These are phyloP conservation scores for Penicillium manginii DNA, from an alignment of 495 filamentous ascomycete species.

Conservation along the genomic window DNA sequence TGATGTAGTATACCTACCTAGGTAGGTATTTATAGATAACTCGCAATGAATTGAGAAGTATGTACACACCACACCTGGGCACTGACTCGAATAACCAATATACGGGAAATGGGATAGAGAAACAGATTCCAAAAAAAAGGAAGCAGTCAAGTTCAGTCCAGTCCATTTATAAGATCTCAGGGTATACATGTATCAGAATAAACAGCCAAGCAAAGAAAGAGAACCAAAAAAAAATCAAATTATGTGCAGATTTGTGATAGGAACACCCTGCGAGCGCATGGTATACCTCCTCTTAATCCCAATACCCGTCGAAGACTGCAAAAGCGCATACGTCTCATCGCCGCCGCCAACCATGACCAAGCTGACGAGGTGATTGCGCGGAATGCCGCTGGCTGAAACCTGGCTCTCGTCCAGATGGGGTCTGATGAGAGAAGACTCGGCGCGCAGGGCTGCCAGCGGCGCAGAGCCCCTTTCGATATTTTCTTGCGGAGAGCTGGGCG, in stretches of 20 bases:
- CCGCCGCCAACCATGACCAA: constrained; percentile 88
- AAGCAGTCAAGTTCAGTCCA: too few species aligned
- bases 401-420: constrained; percentile 81
- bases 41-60: too few species aligned
- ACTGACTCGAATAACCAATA: too few species aligned
- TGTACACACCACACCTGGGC: too few species aligned
- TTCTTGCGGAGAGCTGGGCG: constrained; percentile 2
- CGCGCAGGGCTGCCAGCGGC: constrained; percentile 46
- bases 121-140: too few species aligned
- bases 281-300: constrained; percentile 78
- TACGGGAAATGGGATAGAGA: too few species aligned
- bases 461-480: not conserved
- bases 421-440: constrained; percentile 55
- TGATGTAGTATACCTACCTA: too few species aligned
- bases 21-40: too few species aligned
- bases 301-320: constrained; percentile 62
- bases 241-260: constrained; percentile 80
- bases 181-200: too few species aligned
- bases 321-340: constrained; percentile 64
- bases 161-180: too few species aligned
- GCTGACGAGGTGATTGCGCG: constrained; percentile 71
- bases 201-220: too few species aligned
- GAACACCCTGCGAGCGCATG: constrained; percentile 78
- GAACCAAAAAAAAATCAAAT: constrained; percentile 39
- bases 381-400: constrained; percentile 69